Base-by-base conservation (phyloP, 495 filamentous ascomycete genomes). In the Xylaria nigripes region DNA sequence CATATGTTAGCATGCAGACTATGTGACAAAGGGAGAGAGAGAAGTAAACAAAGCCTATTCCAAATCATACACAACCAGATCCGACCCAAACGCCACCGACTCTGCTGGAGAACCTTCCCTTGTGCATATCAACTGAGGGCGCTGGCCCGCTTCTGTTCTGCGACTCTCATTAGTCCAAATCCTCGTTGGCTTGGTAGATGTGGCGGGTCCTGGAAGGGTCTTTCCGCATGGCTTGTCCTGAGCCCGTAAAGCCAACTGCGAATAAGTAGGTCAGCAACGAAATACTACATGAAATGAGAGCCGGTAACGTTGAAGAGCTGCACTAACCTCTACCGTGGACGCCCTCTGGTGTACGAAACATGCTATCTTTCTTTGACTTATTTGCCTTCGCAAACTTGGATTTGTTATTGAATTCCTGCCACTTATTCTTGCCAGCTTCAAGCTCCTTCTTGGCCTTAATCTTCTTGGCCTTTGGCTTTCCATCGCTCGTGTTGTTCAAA, bases 291-390 rank as follows among this genome's bases (percentile, higher is more conserved):
- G 12, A 29, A 48, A 4, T 2, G 6, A 12, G 1, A 8, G 16
- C 15, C 45, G 9, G 15, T 6, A 36, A 16, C 4, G 34, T 16
- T 12, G 5, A 40, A 40, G 9, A 15, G 6, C 58, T 49, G 21
- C 38, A 61, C 64, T 58, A 73, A 95, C 91, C 91, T 84, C 89
- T 78, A 44, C 87, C 90, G 59, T 89, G 81, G 12, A 92, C 76
- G 42, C 88, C 86, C 23, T 94, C 89, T 0, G 87, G 87, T 2
- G 91, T 95, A 23, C 94, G 81, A 62, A 98, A 98, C 93, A 96
- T 96, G 72, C 88, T 94, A 15, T 97, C 90, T 75, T 95, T 96
- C 72, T 88, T 90, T 8, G 68, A 65, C 51, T 71, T 74, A 43
- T 66, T 63, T n/a, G 71, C 59, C 68, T 87, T 90, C 44, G 82